A percentile compares a stretch with the other conserved stretches of the same genome.
These are phyloP conservation scores for Cutaneotrichosporon cavernicola DNA, from an alignment of 1,284 basidiomycete species.

Conservation along the genomic window DNA sequence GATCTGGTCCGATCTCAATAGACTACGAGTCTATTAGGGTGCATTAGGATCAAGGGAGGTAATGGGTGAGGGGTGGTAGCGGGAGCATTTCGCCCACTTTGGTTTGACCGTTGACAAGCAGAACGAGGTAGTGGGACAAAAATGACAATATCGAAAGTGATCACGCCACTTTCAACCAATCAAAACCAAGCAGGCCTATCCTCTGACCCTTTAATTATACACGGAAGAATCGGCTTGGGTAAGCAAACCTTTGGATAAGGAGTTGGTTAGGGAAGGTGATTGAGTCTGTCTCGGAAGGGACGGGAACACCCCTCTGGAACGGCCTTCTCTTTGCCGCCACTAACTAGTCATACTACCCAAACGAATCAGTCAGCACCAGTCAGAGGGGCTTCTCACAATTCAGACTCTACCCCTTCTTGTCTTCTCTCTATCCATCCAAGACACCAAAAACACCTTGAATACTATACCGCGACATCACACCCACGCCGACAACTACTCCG, in stretches of 20 bases:
- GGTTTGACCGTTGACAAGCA: too few species aligned
- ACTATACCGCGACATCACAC: background rate
- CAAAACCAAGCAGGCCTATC: background rate
- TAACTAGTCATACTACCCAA: too few species aligned
- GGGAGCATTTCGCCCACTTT: too few species aligned
- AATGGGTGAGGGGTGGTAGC: too few species aligned
- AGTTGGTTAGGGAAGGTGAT: too few species aligned
- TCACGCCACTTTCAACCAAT: background rate
- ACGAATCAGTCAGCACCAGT: background rate
- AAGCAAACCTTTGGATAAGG: background rate
- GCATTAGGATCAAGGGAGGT: too few species aligned
- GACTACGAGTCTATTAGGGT: too few species aligned
- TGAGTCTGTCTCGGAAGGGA: too few species aligned
- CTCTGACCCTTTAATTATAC: too few species aligned
- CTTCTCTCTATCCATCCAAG: slow-evolving; percentile 2
- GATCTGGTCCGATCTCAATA: too few species aligned
- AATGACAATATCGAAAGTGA: background rate
- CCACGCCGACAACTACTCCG: slow-evolving; percentile 7
- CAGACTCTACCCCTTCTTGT: background rate
- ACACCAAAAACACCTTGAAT: slow-evolving; percentile 3
- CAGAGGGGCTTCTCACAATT: too few species aligned
- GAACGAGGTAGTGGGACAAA: background rate
- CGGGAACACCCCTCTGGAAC: background rate
- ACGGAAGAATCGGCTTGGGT: background rate
- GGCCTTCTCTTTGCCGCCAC: background rate